Evolutionary conservation across 306 rosid genomes (phyloP).

Genomic region (Carpinus fangiana): DNA sequence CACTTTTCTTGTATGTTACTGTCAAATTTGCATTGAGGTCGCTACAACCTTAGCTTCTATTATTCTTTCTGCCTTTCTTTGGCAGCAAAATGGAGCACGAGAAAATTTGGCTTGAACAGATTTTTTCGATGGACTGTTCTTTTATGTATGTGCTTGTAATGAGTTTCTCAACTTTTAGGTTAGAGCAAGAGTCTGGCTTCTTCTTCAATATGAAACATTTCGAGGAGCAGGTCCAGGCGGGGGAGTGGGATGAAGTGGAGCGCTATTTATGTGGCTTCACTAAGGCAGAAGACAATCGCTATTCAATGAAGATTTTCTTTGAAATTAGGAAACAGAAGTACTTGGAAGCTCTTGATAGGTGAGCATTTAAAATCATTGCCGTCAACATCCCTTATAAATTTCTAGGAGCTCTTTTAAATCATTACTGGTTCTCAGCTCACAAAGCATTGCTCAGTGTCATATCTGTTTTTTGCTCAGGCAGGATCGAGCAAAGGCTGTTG

Average conservation of each 20-base stretch:
- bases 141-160: slow-evolving; percentile 11
- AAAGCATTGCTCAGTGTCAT: slow-evolving; percentile 2
- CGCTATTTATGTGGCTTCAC: slow-evolving; percentile 52
- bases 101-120: not conserved
- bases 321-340: slow-evolving; percentile 54
- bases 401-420: not conserved
- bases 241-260: slow-evolving; percentile 56
- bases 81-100: slow-evolving; percentile 14
- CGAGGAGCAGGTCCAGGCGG: slow-evolving; percentile 54
- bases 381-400: not conserved
- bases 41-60: not conserved
- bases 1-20: not conserved
- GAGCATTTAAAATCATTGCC: slow-evolving; percentile 10
- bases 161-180: slow-evolving; percentile 31
- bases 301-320: slow-evolving; percentile 50
- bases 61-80: not conserved
- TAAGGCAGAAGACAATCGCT: slow-evolving; percentile 50
- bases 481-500: slow-evolving; percentile 51
- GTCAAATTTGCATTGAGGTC: not conserved
- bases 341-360: slow-evolving; percentile 56
- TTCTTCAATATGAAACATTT: slow-evolving; percentile 54
- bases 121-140: not conserved
- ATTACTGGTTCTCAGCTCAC: slow-evolving; percentile 3
- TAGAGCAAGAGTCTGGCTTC: slow-evolving; percentile 51
- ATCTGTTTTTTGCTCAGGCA: slow-evolving; percentile 31